Percentiles rank a stretch among this genome's conserved stretches.
phyloP scores from a whole-genome alignment of 2,329 filamentous ascomycete species.

The Neocucurbitaria cava region DNA sequence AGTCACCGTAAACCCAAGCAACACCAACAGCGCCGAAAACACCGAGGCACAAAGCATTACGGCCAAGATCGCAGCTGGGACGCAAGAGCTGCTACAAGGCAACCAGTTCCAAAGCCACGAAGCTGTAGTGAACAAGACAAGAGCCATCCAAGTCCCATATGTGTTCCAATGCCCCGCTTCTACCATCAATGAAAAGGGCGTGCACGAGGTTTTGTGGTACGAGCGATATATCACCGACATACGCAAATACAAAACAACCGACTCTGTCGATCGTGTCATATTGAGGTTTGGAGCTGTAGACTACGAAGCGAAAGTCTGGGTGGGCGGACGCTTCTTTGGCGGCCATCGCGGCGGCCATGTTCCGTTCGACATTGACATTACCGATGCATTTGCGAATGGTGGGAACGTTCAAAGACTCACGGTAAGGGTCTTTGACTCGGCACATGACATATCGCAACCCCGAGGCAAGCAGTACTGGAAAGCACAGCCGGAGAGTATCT shows the following conservation, averaged over 20 bases:
- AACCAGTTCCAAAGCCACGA: constrained; percentile 48
- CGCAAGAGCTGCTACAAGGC: constrained; percentile 56
- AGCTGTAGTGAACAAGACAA: constrained; percentile 51
- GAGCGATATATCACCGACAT: constrained; percentile 61
- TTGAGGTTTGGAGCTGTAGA: constrained; percentile 68
- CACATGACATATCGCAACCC: constrained; percentile 69
- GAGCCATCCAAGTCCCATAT: constrained; percentile 68
- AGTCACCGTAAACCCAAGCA: constrained; percentile 35
- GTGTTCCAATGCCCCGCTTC: constrained; percentile 71
- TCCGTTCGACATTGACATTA: constrained; percentile 64
- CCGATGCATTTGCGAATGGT: constrained; percentile 50
- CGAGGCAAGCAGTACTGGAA: constrained; percentile 73
- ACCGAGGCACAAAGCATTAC: constrained; percentile 48
- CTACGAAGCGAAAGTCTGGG: constrained; percentile 66
- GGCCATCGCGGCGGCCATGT: constrained; percentile 66
- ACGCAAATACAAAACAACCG: constrained; percentile 54
- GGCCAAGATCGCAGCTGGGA: constrained; percentile 59
- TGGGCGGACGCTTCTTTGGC: constrained; percentile 61
- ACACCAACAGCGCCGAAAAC: constrained; percentile 23
- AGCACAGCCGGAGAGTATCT: constrained; percentile 66
- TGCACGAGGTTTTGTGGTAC: constrained; percentile 74
- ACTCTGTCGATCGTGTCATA: constrained; percentile 52
- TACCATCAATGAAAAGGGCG: constrained; percentile 66
- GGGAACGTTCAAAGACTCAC: constrained; percentile 51
- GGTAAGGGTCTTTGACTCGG: constrained; percentile 68